Evolutionary conservation across 2,329 filamentous ascomycete species (phyloP), one percentile per base, ranked within the genome.

Genomic region (Furcasterigmium sp.): DNA sequence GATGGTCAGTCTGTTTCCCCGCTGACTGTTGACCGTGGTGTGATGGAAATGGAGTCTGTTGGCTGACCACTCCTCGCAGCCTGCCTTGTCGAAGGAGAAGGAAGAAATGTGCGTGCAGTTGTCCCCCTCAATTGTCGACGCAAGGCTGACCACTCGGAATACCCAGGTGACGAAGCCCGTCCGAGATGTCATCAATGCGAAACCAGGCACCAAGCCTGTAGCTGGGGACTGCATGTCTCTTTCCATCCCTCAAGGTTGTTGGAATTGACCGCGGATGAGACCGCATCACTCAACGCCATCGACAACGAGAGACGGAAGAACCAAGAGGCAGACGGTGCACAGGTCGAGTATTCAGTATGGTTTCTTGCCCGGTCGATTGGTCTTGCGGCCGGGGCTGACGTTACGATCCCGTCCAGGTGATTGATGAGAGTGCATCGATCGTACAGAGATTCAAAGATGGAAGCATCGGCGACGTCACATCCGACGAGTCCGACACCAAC

Each of bases 141-240:
- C n/a, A n/a, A n/a, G n/a, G n/a, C n/a, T 21, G 14, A 18, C 26
- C 20, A 8, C 30, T 20, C n/a, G 13, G 21, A 13, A 23, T 18
- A 15, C n/a, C 3, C 8, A 43, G 35, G 41, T 8, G 41, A 43
- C 26, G 41, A 35, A 5, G 23, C 23, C 14, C 34, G 35, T 17
- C 41, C 41, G 11, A 30, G 17, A 23, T 43, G 35, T 26, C 35
- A 19, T 19, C 19, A 30, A 13, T 43, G 41, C 35, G 35, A 37
- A 14, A 20, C 28, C 26, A 13, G 41, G 11, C 17, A 26, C n/a
- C 35, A 43, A 21, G 19, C n/a, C 5, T 39, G 41, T 35, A 15
- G 17, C 26, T 43, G 41, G 41, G 41, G 41, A n/a, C 18, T 43
- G 15, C 38, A 43, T 15, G 41, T 43, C 34, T 43, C 41, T 5